A percentile compares a stretch with the other conserved stretches of the same genome.
These are phyloP conservation scores for Pueraria montana DNA, from an alignment of 306 rosid species.

Conservation along the genomic window DNA sequence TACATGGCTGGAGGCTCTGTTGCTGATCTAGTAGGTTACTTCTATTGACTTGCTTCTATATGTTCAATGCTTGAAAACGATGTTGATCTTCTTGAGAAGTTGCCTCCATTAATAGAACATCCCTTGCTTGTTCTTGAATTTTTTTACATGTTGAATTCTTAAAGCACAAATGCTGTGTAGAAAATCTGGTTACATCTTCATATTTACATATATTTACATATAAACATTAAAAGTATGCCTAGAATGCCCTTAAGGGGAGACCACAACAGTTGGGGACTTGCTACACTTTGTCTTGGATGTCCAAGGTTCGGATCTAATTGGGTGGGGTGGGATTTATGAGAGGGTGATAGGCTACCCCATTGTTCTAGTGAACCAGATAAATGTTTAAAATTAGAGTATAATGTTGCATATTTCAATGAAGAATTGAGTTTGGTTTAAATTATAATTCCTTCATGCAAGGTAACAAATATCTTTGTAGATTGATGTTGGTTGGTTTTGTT, in stretches of 20 bases:
- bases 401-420: constrained; percentile 25
- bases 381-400: not conserved
- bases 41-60: constrained; percentile 53
- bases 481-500: constrained; percentile 9
- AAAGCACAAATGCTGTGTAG: not conserved
- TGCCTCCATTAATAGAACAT: constrained; percentile 13
- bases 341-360: not conserved
- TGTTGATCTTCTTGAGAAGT: constrained; percentile 1
- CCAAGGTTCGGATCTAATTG: constrained; percentile 8
- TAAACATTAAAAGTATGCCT: constrained; percentile 4
- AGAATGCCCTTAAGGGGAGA: not conserved
- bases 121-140: constrained; percentile 3
- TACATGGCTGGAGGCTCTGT: constrained; percentile 99
- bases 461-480: not conserved
- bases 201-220: not conserved
- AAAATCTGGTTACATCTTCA: not conserved
- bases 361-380: not conserved
- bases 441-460: too few relatives aligned
- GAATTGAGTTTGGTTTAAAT: not conserved
- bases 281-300: not conserved
- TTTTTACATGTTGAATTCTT: not conserved
- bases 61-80: constrained; percentile 33
- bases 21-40: constrained; percentile 93
- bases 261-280: not conserved
- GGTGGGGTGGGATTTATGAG: constrained; percentile 7